A percentile compares a stretch with the other conserved stretches of the same genome.
Evolutionary conservation across 2,329 filamentous ascomycete species (phyloP).

Genomic region (Colletotrichum graminicola): DNA sequence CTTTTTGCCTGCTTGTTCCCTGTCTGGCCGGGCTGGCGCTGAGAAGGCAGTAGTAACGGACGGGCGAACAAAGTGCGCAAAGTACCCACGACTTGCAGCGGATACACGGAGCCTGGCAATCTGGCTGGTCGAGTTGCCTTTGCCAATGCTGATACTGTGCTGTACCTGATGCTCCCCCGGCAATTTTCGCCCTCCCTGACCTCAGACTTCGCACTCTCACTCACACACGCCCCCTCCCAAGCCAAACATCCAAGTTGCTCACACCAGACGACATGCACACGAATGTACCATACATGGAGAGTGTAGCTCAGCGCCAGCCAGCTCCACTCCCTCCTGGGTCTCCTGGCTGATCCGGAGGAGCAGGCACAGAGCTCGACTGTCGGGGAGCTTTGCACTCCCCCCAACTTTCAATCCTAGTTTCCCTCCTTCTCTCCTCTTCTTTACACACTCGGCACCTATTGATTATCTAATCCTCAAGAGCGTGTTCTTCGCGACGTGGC

Average conservation of each 20-base stretch:
- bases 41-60: slow-evolving; percentile 27
- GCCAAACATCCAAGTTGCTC: slow-evolving; percentile 42
- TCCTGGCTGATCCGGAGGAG: slow-evolving; percentile 39
- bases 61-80: slow-evolving; percentile 39
- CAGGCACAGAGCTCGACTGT: slow-evolving; percentile 39
- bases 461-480: slow-evolving; percentile 13
- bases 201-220: slow-evolving; percentile 21
- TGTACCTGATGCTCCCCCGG: slow-evolving; percentile 39
- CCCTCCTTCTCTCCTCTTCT: slow-evolving; percentile 47
- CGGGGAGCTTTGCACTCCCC: slow-evolving; percentile 51
- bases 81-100: slow-evolving; percentile 39
- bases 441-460: background rate
- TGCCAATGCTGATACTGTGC: slow-evolving; percentile 40
- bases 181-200: slow-evolving; percentile 37
- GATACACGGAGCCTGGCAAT: slow-evolving; percentile 39
- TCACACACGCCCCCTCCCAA: slow-evolving; percentile 31
- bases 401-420: slow-evolving; percentile 45
- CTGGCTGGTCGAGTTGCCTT: slow-evolving; percentile 31
- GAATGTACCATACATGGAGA: slow-evolving; percentile 35
- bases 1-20: slow-evolving; percentile 42
- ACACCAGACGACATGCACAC: slow-evolving; percentile 26
- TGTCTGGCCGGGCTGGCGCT: slow-evolving; percentile 28
- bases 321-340: slow-evolving; percentile 39
- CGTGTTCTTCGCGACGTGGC: background rate
- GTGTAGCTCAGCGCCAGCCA: slow-evolving; percentile 36